These are phyloP conservation scores for Penicillium paneum DNA, from an alignment of 2,329 filamentous ascomycete genomes.

Conservation along the genomic window DNA sequence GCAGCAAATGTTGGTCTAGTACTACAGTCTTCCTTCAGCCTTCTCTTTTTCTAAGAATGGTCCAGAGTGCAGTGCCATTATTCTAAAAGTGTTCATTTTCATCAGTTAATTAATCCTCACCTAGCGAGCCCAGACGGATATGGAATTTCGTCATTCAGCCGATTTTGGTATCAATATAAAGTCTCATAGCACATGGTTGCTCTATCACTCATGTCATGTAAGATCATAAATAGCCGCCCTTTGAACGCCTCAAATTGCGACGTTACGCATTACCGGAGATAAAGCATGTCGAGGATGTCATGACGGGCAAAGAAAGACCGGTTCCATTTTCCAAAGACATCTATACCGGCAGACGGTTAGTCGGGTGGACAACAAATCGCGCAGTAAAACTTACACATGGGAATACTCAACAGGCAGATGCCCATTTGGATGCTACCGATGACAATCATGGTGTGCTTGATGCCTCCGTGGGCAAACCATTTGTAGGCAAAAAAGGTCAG, in stretches of 20 bases:
- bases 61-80: too few species aligned
- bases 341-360: conserved; percentile 41
- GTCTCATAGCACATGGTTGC: background rate
- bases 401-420: conserved; percentile 71
- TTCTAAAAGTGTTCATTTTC: background rate
- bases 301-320: conserved; percentile 72
- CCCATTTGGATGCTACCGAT: conserved; percentile 74
- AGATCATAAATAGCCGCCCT: background rate
- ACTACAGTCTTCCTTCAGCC: too few species aligned
- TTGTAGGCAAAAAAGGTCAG: conserved; percentile 80
- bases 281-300: conserved; percentile 59
- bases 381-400: conserved; percentile 64
- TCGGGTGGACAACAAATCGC: background rate
- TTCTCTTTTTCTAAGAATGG: too few species aligned
- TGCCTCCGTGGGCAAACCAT: conserved; percentile 66
- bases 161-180: background rate
- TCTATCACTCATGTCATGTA: background rate
- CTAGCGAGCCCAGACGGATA: too few species aligned
- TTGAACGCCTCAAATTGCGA: background rate
- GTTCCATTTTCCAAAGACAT: conserved; percentile 74
- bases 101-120: background rate
- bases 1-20: too few species aligned
- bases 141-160: background rate
- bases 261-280: conserved; percentile 23
- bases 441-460: conserved; percentile 62